These are phyloP conservation scores for Diaporthe humulicola DNA, from an alignment of 2,329 filamentous ascomycete species.

Conservation along the genomic window DNA sequence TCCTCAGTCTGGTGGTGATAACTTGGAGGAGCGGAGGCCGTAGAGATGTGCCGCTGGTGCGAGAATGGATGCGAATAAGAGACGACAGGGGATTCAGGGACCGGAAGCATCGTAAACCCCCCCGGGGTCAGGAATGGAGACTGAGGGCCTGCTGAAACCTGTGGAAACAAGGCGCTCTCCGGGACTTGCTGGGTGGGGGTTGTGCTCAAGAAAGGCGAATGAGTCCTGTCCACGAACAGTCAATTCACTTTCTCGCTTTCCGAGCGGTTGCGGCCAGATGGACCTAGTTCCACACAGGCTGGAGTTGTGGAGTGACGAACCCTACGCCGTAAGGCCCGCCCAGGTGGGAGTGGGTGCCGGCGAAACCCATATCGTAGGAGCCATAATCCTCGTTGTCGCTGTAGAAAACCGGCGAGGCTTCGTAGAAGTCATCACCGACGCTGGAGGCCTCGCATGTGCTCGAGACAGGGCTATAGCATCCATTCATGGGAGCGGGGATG, in stretches of 20 bases:
- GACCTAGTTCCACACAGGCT: conserved; percentile 72
- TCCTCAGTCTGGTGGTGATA: conserved; percentile 53
- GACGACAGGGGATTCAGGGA: conserved; percentile 59
- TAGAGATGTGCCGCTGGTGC: conserved; percentile 55
- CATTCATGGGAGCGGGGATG: conserved; percentile 73
- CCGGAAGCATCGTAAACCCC: conserved; percentile 58
- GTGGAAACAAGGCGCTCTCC: conserved; percentile 56
- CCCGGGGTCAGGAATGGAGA: conserved; percentile 61
- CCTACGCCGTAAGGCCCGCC: conserved; percentile 65
- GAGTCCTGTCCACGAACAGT: conserved; percentile 65
- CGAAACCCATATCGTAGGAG: conserved; percentile 54
- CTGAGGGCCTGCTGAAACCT: conserved; percentile 53
- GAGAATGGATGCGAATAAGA: conserved; percentile 49
- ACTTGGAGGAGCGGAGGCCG: conserved; percentile 51
- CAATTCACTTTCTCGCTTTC: conserved; percentile 63
- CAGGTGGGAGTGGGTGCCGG: conserved; percentile 61
- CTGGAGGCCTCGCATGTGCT: conserved; percentile 63
- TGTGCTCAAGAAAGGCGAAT: conserved; percentile 53
- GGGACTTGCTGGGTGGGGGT: conserved; percentile 60
- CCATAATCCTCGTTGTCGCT: conserved; percentile 72
- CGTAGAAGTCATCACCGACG: conserved; percentile 55
- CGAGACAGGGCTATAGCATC: conserved; percentile 72
- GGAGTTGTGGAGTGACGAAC: conserved; percentile 75
- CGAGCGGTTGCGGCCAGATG: conserved; percentile 53
- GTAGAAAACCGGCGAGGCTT: conserved; percentile 67